phyloP scores from a whole-genome alignment of 1,139 yeast species.

The Hansenula lynferdii region DNA sequence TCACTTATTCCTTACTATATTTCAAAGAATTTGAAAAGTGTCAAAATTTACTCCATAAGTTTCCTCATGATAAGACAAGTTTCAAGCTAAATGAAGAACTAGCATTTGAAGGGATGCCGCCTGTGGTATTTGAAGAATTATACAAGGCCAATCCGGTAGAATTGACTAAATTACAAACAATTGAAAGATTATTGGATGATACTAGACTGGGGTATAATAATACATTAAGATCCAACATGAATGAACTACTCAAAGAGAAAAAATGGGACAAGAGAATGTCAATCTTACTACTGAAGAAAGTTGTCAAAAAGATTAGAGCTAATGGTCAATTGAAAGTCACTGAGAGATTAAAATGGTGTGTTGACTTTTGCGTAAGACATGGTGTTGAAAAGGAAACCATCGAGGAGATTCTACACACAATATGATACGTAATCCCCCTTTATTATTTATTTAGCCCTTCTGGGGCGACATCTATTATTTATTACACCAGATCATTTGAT shows the following conservation, averaged over 20 bases:
- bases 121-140: no score
- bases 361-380: slow-evolving; percentile 4
- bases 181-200: neutral
- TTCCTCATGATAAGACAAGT: neutral
- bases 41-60: neutral
- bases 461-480: no score
- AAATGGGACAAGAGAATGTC: slow-evolving; percentile 6
- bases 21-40: neutral
- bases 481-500: slow-evolving; percentile 1
- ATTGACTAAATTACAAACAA: neutral
- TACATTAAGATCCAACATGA: neutral
- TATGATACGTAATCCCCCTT: no score
- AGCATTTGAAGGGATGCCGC: no score
- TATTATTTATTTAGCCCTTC: neutral
- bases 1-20: neutral
- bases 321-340: slow-evolving; percentile 3
- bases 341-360: slow-evolving; percentile 6
- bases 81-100: no score
- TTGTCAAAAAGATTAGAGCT: slow-evolving; percentile 3
- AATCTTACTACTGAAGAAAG: slow-evolving; percentile 4
- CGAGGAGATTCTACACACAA: neutral
- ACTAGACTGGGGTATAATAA: neutral
- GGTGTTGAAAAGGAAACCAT: slow-evolving; percentile 3
- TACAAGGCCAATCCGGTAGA: neutral
- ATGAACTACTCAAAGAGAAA: neutral